Conservation (phyloP, 306 rosid genomes). For the Ceratonia siliqua region DNA sequence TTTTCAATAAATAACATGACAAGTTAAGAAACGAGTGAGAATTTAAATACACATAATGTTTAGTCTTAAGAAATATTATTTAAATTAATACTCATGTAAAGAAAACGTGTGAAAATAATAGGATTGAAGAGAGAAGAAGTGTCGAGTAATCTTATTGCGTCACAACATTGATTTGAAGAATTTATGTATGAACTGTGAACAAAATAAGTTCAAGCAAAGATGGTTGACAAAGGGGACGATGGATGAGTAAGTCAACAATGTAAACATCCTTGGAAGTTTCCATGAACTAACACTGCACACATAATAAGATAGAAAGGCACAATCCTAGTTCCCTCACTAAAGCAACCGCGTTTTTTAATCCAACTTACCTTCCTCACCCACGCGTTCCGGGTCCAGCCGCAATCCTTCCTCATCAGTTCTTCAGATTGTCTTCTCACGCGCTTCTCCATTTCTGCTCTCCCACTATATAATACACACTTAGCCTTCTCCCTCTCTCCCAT, state of each 20-base stretch:
- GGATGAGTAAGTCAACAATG: not conserved
- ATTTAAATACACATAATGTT: no score
- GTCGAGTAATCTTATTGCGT: no score
- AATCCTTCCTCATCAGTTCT: not conserved
- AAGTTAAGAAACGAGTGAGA: no score
- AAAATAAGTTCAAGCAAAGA: not conserved
- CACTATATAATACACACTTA: not conserved
- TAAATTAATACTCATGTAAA: no score
- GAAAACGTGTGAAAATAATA: no score
- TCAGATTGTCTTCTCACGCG: not conserved
- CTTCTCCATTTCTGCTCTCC: not conserved
- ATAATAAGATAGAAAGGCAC: no score
- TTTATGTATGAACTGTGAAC: not conserved
- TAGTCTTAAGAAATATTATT: no score
- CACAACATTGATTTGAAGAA: no score
- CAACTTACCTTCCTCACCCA: not conserved
- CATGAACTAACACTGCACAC: not conserved
- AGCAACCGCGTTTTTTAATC: not conserved
- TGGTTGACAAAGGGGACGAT: not conserved
- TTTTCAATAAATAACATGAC: no score
- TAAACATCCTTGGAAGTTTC: not conserved
- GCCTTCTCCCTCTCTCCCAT: not conserved
- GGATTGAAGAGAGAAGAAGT: no score
- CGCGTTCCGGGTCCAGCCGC: not conserved
- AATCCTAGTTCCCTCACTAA: no score